Evolutionary conservation across 2,329 filamentous ascomycete genomes (phyloP).

Genomic region (Botrytis hyacinthi): DNA sequence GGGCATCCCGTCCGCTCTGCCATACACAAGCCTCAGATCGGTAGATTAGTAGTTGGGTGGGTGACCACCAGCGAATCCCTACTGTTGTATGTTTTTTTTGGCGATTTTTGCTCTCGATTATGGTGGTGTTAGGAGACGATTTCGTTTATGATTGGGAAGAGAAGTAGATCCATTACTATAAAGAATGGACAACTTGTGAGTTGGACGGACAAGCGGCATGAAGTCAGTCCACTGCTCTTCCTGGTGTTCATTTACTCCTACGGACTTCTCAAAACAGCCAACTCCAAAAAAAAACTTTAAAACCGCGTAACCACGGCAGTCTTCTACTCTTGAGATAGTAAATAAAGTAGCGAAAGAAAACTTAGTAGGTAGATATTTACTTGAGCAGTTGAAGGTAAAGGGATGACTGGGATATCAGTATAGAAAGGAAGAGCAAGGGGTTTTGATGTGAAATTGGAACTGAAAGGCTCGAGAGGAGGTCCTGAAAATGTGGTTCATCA

Average conservation of each 20-base stretch:
- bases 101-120: background rate
- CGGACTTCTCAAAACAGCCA: no score
- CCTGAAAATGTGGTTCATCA: no score
- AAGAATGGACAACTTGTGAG: background rate
- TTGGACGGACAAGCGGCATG: background rate
- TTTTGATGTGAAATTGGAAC: no score
- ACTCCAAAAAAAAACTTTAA: no score
- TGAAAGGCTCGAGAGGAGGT: no score
- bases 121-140: background rate
- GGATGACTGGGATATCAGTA: no score
- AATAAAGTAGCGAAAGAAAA: no score
- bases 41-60: constrained; percentile 24
- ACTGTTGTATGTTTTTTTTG: constrained; percentile 15
- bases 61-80: constrained; percentile 24
- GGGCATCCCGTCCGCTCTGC: constrained; percentile 25
- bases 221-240: background rate
- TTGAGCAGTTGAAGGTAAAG: no score
- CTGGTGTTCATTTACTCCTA: background rate
- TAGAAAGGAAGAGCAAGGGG: no score
- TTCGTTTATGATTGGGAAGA: background rate
- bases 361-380: no score
- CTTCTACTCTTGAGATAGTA: no score
- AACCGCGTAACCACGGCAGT: no score
- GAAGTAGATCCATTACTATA: background rate
- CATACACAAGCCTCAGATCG: constrained; percentile 23